Evolutionary conservation across 1,284 basidiomycete genomes (phyloP).

Genomic region (Trametes sp.): DNA sequence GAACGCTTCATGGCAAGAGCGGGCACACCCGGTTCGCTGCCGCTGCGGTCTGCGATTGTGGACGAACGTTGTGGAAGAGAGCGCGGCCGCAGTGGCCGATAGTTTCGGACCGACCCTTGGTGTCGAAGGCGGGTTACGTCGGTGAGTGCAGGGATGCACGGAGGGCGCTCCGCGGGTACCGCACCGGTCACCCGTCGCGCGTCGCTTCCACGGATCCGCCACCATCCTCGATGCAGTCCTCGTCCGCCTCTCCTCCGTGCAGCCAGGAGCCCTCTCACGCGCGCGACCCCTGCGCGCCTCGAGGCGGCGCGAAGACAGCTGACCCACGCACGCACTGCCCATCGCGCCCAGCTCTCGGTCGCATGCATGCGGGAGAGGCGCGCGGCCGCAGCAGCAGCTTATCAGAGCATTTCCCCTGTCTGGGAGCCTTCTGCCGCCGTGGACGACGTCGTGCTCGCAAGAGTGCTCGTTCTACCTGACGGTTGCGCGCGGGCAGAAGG

Average conservation of each 20-base stretch:
- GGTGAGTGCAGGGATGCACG: not conserved
- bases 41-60: not conserved
- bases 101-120: slow-evolving; percentile 9
- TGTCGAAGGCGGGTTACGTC: not conserved
- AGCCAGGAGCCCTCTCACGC: not conserved
- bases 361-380: not conserved
- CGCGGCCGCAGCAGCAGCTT: not conserved
- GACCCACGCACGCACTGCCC: not conserved
- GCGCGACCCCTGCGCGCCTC: slow-evolving; percentile 1
- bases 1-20: no score
- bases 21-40: not conserved
- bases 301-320: not conserved
- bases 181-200: slow-evolving; percentile 9
- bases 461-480: not conserved
- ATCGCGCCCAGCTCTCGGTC: not conserved
- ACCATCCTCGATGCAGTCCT: not conserved
- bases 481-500: not conserved
- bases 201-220: slow-evolving; percentile 5
- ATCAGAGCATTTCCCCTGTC: not conserved
- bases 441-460: not conserved
- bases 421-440: not conserved
- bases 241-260: not conserved
- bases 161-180: slow-evolving; percentile 8
- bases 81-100: not conserved
- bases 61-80: not conserved